Base-by-base conservation (phyloP, 768 basidiomycete genomes). In the Lactarius indigo region DNA sequence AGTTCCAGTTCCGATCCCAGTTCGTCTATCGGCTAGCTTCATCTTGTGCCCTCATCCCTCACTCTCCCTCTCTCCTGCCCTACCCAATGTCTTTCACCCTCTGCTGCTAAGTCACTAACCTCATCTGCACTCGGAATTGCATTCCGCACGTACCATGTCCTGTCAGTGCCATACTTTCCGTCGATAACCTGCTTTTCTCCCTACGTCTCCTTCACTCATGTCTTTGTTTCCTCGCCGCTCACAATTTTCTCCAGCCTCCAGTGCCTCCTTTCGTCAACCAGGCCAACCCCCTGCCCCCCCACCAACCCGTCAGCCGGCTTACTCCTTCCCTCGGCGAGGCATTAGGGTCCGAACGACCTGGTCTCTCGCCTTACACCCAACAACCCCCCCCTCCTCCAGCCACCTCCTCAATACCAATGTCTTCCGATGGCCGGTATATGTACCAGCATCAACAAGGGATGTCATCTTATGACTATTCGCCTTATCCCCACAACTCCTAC, bases 341-440 rank as follows among this genome's bases (percentile, higher is more conserved):
- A 5, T 55, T 73, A 4, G 72, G 72, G 54, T 61, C 61, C 1
- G 64, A 64, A 58, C 59, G 64, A 23, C 70, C 64, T 15, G 37
- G 47, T 39, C 60, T 66, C 61, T 35, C 56, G 9, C 44, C 67
- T 20, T 72, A 71, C 52, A 50, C 69, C 7, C 70, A 65, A 20
- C 70, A 71, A 37, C 60, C 44, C 10, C 54, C 68, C 0, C 62
- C 68, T n/a, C 59, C 65, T 35, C 28, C 65, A 26, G 26, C 42
- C 15, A 54, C 63, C 13, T 35, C 69, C 10, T 59, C 68, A 44
- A 30, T 68, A 57, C 69, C 72, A 70, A 83, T 82, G 83, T 79
- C 84, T 42, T 77, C 84, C 52, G 83, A 84, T 75, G 78, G 80
- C 61, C 79, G 83, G 65, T 85, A 86, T 72, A 78, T 85, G 74